Conservation (phyloP, 371 early-diverging fungal genomes). For the Mucor velutinosus region DNA sequence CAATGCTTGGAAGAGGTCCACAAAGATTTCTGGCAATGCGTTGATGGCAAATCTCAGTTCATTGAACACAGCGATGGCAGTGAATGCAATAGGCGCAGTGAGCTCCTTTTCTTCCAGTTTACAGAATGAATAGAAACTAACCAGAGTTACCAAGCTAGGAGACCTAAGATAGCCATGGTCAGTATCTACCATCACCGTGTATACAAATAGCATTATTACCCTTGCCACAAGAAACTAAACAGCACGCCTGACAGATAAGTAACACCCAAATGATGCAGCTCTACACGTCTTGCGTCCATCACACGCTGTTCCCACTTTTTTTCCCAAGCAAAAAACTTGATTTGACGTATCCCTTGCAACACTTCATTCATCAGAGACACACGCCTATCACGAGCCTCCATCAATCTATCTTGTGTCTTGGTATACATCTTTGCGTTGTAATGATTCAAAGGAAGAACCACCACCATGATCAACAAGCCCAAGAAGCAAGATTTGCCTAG, state of each 20-base stretch:
- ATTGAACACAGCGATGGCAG: constrained; percentile 56
- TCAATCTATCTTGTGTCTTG: constrained; percentile 49
- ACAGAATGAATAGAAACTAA: constrained; percentile 59
- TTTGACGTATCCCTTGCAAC: constrained; percentile 69
- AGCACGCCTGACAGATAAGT: constrained; percentile 31
- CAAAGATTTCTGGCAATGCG: constrained; percentile 53
- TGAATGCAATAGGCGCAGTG: constrained; percentile 63
- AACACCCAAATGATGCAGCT: constrained; percentile 51
- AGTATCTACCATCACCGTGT: neutral
- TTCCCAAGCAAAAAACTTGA: constrained; percentile 75
- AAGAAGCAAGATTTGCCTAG: constrained; percentile 70
- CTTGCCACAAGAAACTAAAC: constrained; percentile 39
- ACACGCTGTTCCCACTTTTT: constrained; percentile 44
- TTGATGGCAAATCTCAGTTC: constrained; percentile 58
- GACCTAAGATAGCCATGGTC: constrained; percentile 13
- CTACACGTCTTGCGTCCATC: constrained; percentile 50
- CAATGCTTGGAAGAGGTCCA: constrained; percentile 26
- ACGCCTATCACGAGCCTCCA: constrained; percentile 60
- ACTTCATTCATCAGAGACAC: constrained; percentile 59
- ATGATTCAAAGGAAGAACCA: constrained; percentile 57
- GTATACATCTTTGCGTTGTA: constrained; percentile 56
- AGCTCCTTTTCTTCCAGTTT: constrained; percentile 55
- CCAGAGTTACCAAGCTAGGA: constrained; percentile 54
- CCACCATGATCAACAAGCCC: constrained; percentile 62
- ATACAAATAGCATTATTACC: no score